Conservation (phyloP, 1,139 yeast species). For the Suhomyces kunorum region DNA sequence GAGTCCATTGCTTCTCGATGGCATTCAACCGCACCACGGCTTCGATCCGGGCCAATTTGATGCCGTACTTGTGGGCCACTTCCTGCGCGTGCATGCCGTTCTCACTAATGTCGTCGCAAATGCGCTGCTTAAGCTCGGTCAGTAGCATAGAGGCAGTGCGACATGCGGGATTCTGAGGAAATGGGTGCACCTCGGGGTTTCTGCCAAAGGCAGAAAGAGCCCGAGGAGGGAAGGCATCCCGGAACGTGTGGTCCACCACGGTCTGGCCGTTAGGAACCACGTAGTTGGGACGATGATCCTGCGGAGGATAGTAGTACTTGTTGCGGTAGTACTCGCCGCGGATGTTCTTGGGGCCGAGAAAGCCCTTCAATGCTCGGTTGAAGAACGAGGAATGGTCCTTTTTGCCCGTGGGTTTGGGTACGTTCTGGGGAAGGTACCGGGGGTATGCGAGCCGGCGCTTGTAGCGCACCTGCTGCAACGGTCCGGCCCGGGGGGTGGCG, state of each 20-base stretch:
- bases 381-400: conserved; percentile 31
- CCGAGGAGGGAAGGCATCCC: conserved; percentile 16
- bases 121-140: conserved; percentile 56
- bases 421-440: conserved; percentile 22
- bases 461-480: conserved; percentile 15
- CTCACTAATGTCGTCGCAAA: conserved; percentile 56
- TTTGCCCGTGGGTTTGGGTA: conserved; percentile 24
- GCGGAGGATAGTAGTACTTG: conserved; percentile 74
- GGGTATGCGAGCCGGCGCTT: conserved; percentile 27
- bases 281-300: conserved; percentile 73
- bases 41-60: conserved; percentile 82
- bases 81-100: conserved; percentile 64
- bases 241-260: conserved; percentile 25
- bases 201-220: conserved; percentile 20
- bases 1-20: conserved; percentile 62
- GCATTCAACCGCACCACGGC: conserved; percentile 71
- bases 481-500: conserved; percentile 11
- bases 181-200: conserved; percentile 60
- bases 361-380: conserved; percentile 47
- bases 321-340: conserved; percentile 81
- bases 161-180: conserved; percentile 72
- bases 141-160: conserved; percentile 65
- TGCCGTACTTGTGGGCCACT: conserved; percentile 76
- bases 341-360: conserved; percentile 80
- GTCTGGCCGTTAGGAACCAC: conserved; percentile 61